Conservation (phyloP, 2,329 filamentous ascomycete species). For the Penicillium sp. region DNA sequence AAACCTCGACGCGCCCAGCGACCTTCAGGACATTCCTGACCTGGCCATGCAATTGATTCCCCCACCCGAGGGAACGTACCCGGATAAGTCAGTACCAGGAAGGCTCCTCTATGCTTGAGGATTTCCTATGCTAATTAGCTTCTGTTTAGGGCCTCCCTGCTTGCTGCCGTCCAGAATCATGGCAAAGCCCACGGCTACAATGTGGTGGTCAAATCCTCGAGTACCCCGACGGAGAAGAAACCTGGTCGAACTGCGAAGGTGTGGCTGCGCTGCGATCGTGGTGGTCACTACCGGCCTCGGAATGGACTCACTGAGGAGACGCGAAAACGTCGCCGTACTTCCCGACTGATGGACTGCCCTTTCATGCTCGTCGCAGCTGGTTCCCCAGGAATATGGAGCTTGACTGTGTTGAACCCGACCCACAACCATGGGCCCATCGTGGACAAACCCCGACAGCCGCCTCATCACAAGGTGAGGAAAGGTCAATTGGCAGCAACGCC, state of each 20-base stretch:
- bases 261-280: conserved; percentile 49
- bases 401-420: conserved; percentile 45
- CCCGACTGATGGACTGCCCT: conserved; percentile 48
- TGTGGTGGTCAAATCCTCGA: conserved; percentile 50
- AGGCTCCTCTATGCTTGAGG: not conserved
- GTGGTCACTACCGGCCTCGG: conserved; percentile 48
- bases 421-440: conserved; percentile 48
- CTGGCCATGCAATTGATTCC: conserved; percentile 45
- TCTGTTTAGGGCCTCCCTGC: conserved; percentile 35
- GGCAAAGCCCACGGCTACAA: conserved; percentile 49
- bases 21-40: conserved; percentile 49
- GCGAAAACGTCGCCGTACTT: conserved; percentile 46
- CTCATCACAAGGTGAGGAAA: conserved; percentile 47
- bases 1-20: conserved; percentile 48
- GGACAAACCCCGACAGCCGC: conserved; percentile 44
- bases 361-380: conserved; percentile 49
- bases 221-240: conserved; percentile 49
- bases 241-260: conserved; percentile 48
- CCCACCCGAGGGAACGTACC: conserved; percentile 48
- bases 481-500: conserved; percentile 46
- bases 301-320: conserved; percentile 50
- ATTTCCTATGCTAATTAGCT: conserved; percentile 6
- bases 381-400: conserved; percentile 47
- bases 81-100: conserved; percentile 40
- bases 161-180: conserved; percentile 45